Conservation (phyloP, 768 basidiomycete genomes). For the Termitomyces heimii region DNA sequence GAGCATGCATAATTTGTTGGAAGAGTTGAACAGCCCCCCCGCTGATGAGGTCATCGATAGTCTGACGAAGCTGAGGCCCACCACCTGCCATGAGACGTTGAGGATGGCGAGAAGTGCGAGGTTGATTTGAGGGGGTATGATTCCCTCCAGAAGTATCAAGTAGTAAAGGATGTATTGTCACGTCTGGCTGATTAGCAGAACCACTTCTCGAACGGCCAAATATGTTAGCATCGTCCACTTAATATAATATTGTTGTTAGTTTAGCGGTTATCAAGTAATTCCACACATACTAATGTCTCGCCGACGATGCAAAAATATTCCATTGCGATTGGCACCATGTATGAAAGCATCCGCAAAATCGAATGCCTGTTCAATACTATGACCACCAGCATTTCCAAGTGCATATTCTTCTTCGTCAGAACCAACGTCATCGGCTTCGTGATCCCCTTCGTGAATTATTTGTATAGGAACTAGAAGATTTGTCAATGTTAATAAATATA, state of each 20-base stretch:
- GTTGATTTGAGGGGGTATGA: conserved; percentile 37
- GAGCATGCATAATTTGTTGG: conserved; percentile 71
- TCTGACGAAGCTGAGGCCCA: conserved; percentile 60
- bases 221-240: conserved; percentile 50
- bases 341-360: conserved; percentile 50
- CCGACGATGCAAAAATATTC: conserved; percentile 48
- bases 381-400: conserved; percentile 24
- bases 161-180: conserved; percentile 78
- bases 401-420: conserved; percentile 59
- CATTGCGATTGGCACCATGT: conserved; percentile 35
- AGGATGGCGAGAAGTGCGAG: conserved; percentile 46
- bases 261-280: conserved; percentile 4
- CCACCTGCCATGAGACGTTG: conserved; percentile 49
- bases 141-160: conserved; percentile 48
- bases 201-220: conserved; percentile 56
- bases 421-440: conserved; percentile 51
- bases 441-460: conserved; percentile 58
- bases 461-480: conserved; percentile 38
- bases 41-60: conserved; percentile 78
- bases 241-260: conserved; percentile 4
- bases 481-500: not conserved
- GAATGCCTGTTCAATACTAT: conserved; percentile 45
- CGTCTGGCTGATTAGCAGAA: conserved; percentile 51
- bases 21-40: conserved; percentile 78
- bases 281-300: conserved; percentile 40